Base-by-base conservation (phyloP, 129 eudicot species). In the Arctium lappa region DNA sequence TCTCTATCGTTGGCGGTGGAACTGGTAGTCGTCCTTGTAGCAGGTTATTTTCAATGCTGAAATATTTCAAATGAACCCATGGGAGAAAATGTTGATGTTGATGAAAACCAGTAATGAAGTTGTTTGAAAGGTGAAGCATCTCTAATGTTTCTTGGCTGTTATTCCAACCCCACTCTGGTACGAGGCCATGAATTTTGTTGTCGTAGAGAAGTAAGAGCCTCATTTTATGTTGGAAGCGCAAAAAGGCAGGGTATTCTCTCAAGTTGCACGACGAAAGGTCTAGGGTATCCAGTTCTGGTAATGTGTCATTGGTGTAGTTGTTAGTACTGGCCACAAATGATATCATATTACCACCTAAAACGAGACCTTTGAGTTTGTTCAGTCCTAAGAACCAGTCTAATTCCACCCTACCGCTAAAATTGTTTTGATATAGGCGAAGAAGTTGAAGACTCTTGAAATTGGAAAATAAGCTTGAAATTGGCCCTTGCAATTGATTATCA, bases 161-260 rank as follows among this genome's bases (percentile, higher is more conserved):
- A 56, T 34, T 30, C 72, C 46, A 53, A 8, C 36, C 18, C 81
- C 81, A 77, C 15, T 4, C 32, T n/a, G 81, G 81, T 36, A 77
- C 3, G 53, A 31, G 32, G 10, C 81, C 78, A n/a, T 42, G 40
- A 38, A 77, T 60, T 33, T 33, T 62, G 81, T 77, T 77, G 16
- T 16, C 2, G 16, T 0, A 0, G 33, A 77, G 72, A 11, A 18
- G 1, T 63, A 77, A 60, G 11, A 2, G 0, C 22, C 9, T 27
- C 34, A 77, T 34, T 34, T 63, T 37, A 9, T n/a, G 37, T 63
- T 62, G 72, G 56, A 60, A 77, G 2, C 81, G 56, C 56, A 77
- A 32, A 62, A 77, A 77, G 71, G 70, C 81, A 5, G 81, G 81
- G 50, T 60, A 77, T 39, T 77, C 72, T 8, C 38, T 77, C 72